A percentile compares a stretch with the other conserved stretches of the same genome.
Evolutionary conservation across 495 filamentous ascomycete species (phyloP).

Genomic region (Neurospora sp.): DNA sequence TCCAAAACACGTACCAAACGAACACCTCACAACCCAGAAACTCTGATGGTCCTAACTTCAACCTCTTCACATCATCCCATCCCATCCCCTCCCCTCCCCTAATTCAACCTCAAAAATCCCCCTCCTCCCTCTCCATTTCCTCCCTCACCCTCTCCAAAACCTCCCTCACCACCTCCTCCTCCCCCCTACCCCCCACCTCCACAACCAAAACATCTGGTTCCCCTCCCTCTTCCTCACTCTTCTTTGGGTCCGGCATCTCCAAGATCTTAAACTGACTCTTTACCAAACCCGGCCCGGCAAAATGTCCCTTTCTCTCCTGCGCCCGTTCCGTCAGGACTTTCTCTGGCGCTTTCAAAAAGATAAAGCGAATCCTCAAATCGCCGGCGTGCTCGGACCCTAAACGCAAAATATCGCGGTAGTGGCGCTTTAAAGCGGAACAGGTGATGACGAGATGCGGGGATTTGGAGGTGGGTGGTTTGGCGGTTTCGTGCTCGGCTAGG

Average conservation of each 20-base stretch:
- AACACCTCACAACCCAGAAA: neutral
- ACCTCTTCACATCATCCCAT: neutral
- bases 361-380: slow-evolving; percentile 9
- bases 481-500: slow-evolving; percentile 10
- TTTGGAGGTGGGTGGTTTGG: neutral
- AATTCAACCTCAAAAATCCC: slow-evolving; percentile 4
- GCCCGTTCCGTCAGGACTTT: slow-evolving; percentile 5
- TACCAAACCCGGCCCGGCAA: slow-evolving; percentile 9
- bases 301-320: slow-evolving; percentile 11
- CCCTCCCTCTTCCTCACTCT: neutral
- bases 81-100: neutral
- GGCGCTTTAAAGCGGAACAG: slow-evolving; percentile 15
- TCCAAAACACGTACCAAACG: neutral
- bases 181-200: neutral
- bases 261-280: slow-evolving; percentile 10
- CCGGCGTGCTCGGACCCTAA: neutral
- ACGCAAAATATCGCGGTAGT: slow-evolving; percentile 17
- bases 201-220: slow-evolving; percentile 15
- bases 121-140: slow-evolving; percentile 9
- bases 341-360: slow-evolving; percentile 12
- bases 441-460: slow-evolving; percentile 13
- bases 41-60: neutral
- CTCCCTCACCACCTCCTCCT: slow-evolving; percentile 6
- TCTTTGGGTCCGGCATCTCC: slow-evolving; percentile 4
- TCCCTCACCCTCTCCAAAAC: slow-evolving; percentile 5